Evolutionary conservation across 148 eudicot genomes (phyloP).

Genomic region (Chenopodium suecicum): DNA sequence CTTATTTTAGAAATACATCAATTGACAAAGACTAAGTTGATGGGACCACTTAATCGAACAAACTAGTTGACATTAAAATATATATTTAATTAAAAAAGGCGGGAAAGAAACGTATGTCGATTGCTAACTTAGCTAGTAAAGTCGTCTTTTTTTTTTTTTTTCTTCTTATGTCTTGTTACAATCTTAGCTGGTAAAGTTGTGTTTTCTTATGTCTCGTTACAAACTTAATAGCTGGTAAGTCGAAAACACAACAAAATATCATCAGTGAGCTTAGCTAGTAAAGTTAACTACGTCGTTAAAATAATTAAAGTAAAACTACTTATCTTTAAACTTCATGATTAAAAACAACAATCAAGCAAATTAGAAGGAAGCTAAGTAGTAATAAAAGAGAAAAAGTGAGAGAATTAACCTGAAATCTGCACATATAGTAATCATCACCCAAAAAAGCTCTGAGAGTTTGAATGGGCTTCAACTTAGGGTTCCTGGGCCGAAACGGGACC

Average conservation of each 20-base stretch:
- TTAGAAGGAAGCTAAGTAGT: not conserved
- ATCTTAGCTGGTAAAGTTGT: too few relatives aligned
- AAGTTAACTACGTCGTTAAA: too few relatives aligned
- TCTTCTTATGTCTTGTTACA: too few relatives aligned
- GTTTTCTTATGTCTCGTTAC: too few relatives aligned
- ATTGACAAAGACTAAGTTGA: not conserved
- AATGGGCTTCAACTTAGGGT: constrained; percentile 57
- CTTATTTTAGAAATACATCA: not conserved
- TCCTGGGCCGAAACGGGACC: constrained; percentile 65
- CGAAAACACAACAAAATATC: too few relatives aligned
- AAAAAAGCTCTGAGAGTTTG: constrained; percentile 44
- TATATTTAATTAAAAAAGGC: not conserved
- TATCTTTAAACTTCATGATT: not conserved
- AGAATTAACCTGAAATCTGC: constrained; percentile 70
- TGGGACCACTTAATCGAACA: not conserved
- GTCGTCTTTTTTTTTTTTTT: too few relatives aligned
- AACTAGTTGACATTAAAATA: not conserved
- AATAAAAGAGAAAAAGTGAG: not conserved
- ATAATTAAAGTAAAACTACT: too few relatives aligned
- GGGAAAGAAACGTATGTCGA: too few relatives aligned
- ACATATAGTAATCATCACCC: constrained; percentile 76
- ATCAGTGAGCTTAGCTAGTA: too few relatives aligned
- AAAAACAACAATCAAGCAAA: not conserved
- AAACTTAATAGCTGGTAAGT: too few relatives aligned
- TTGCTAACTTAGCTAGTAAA: too few relatives aligned